Evolutionary conservation across 2,329 filamentous ascomycete species (phyloP).

Genomic region (Penicillium sp.): DNA sequence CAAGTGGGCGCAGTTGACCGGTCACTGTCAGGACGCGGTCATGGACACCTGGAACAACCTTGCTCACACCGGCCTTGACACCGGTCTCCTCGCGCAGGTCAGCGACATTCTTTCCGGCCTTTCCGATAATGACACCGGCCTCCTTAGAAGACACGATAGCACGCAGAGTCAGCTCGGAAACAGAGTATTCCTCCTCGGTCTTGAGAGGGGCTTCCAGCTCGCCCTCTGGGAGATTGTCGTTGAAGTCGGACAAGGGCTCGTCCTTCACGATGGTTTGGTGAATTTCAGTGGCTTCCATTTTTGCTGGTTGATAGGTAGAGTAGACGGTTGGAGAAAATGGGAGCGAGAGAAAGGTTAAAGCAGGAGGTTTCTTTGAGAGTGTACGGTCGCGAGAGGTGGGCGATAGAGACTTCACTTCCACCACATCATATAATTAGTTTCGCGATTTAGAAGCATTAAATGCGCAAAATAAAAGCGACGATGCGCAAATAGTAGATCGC

Average conservation of each 20-base stretch:
- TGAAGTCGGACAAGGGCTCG: slow-evolving; percentile 63
- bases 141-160: slow-evolving; percentile 99
- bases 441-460: slow-evolving; percentile 2
- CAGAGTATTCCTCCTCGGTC: slow-evolving; percentile 95
- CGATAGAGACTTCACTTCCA: slow-evolving; percentile 10
- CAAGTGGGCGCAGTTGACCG: slow-evolving; percentile 82
- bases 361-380: neutral
- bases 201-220: slow-evolving; percentile 81
- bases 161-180: slow-evolving; percentile 87
- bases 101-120: slow-evolving; percentile 96
- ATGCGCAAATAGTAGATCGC: slow-evolving; percentile 1
- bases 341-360: slow-evolving; percentile 12
- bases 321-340: slow-evolving; percentile 15
- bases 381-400: slow-evolving; percentile 9
- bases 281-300: slow-evolving; percentile 64
- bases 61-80: slow-evolving; percentile 97
- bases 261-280: slow-evolving; percentile 60
- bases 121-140: slow-evolving; percentile 98
- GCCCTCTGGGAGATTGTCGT: slow-evolving; percentile 64
- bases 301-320: slow-evolving; percentile 18
- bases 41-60: slow-evolving; percentile 95
- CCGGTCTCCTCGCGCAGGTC: slow-evolving; percentile 96
- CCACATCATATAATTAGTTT: slow-evolving; percentile 6
- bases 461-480: neutral
- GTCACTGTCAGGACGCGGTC: slow-evolving; percentile 96